Evolutionary conservation across 305 asterid species (phyloP), one percentile per base, ranked within the genome.

Genomic region (Rubia tinctorum): DNA sequence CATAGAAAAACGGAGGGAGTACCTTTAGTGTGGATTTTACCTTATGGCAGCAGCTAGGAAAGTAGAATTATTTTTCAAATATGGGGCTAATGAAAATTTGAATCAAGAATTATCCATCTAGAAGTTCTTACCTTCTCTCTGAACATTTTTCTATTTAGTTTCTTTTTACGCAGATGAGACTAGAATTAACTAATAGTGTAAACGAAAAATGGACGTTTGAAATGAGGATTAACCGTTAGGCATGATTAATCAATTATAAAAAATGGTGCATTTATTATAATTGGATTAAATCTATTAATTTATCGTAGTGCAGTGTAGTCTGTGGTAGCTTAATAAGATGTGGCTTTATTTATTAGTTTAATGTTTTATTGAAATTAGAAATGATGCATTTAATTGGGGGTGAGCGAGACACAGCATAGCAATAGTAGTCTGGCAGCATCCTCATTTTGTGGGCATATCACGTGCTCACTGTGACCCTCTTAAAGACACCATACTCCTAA

Each of bases 401-500:
- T 59, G 64, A 15, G 60, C n/a, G 30, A 13, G 67, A 62, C 67
- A 14, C 25, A 60, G 39, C 39, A 60, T 3, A 60, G 13, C 15
- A 11, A 27, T 27, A 30, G 30, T 62, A 1, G 8, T 13, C 67
- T 13, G 67, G 44, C 67, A 62, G 40, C 67, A 25, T 30, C 20
- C 47, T 64, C 23, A 37, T 6, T 37, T 69, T 15, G n/a, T 39
- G 74, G 72, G 27, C 42, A 8, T 63, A 23, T 77, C 71, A 6
- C 37, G 39, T 53, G 65, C 13, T 30, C 43, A 15, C 10, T 40
- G 12, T 40, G 67, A 30, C n/a, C 51, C 14, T 60, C 69, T 69
- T 69, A 27, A 69, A 67, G 44, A 13, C 40, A 23, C 39, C 30
- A 27, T n/a, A n/a, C n/a, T n/a, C n/a, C n/a, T n/a, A n/a, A n/a